A percentile compares a stretch with the other conserved stretches of the same genome.
Evolutionary conservation across 768 basidiomycete species (phyloP).

Genomic region (Pholiota conissans): DNA sequence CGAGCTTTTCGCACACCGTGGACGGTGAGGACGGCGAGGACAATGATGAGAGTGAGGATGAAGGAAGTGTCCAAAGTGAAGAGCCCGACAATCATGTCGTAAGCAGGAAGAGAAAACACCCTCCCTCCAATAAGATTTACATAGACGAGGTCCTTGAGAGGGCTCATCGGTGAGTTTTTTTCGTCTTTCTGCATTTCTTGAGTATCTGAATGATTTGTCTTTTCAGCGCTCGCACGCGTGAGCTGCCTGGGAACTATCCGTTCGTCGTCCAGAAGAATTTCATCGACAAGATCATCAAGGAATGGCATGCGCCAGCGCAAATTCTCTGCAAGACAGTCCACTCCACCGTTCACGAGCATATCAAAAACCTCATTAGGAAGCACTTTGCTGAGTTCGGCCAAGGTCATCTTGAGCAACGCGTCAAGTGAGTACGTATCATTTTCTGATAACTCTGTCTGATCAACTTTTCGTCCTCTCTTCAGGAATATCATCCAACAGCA

Average conservation of each 20-base stretch:
- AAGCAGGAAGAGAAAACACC: neutral
- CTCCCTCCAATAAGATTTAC: constrained; percentile 30
- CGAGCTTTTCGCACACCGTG: constrained; percentile 22
- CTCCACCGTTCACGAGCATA: constrained; percentile 33
- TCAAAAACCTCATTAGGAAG: constrained; percentile 39
- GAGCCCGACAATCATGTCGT: neutral
- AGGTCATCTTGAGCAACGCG: constrained; percentile 50
- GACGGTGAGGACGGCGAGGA: constrained; percentile 13
- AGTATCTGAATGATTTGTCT: neutral
- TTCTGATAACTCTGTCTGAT: neutral
- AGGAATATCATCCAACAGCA: constrained; percentile 44
- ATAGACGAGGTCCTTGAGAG: constrained; percentile 52
- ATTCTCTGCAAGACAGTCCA: constrained; percentile 44
- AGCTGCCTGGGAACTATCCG: constrained; percentile 67
- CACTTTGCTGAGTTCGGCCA: constrained; percentile 57
- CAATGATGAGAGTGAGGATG: constrained; percentile 7
- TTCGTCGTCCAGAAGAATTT: constrained; percentile 57
- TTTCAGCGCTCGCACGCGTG: constrained; percentile 64
- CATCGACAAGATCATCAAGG: constrained; percentile 41
- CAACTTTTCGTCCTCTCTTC: neutral
- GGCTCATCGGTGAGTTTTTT: constrained; percentile 43
- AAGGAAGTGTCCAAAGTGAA: neutral
- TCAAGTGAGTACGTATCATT: constrained; percentile 28
- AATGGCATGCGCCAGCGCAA: constrained; percentile 52
- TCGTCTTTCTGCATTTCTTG: too few relatives aligned